Conservation (phyloP, 2,329 filamentous ascomycete species). For the Sporothrix mexicana region DNA sequence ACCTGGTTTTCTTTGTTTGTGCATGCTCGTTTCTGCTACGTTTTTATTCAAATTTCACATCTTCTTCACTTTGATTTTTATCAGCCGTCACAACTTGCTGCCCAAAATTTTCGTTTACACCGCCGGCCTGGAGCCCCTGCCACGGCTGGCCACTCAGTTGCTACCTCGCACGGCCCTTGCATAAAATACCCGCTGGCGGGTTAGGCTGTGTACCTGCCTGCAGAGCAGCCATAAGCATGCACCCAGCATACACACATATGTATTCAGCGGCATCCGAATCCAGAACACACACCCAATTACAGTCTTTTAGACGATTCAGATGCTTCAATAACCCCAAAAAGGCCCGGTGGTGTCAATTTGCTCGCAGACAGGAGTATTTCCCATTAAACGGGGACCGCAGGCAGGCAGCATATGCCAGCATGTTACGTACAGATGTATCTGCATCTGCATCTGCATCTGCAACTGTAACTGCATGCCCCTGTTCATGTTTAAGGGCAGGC, state of each 20-base stretch:
- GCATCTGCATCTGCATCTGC: not conserved
- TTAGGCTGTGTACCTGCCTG: slow-evolving; percentile 25
- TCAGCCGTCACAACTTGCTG: too few relatives aligned
- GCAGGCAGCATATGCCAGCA: not conserved
- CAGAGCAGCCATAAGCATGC: not conserved
- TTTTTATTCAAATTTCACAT: not conserved
- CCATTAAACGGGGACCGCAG: not conserved
- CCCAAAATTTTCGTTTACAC: not conserved
- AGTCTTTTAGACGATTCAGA: not conserved
- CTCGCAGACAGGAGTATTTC: not conserved
- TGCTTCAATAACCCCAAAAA: not conserved
- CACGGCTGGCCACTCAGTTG: not conserved
- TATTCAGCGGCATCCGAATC: not conserved
- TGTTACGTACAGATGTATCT: not conserved
- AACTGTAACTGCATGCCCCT: too few relatives aligned
- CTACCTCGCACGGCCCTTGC: slow-evolving; percentile 26
- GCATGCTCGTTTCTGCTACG: not conserved
- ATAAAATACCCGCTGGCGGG: slow-evolving; percentile 26
- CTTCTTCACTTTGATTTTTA: not conserved
- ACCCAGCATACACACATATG: not conserved
- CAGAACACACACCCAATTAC: not conserved
- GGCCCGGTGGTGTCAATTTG: not conserved
- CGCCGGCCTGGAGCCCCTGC: not conserved
- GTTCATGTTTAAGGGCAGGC: too few relatives aligned
- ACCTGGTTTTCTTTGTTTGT: not conserved